Base-by-base conservation (phyloP, 768 basidiomycete genomes). In the Rhizopogon vinicolor region DNA sequence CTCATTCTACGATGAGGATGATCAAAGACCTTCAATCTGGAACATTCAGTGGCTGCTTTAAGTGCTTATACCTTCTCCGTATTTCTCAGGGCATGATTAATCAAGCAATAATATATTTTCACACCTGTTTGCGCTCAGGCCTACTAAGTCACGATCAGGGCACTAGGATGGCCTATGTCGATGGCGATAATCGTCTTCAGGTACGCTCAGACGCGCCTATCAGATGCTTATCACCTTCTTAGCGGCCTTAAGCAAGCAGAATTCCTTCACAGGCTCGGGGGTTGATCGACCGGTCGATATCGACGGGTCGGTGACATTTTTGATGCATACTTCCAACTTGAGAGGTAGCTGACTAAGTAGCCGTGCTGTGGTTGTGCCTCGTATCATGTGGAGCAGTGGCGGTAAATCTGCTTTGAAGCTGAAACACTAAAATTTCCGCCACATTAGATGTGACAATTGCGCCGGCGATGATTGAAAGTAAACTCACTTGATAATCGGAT, bases 141-240 rank as follows among this genome's bases (percentile, higher is more conserved):
- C 10, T 33, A 33, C 31, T 33, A 33, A 33, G 31, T 33, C 31
- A 33, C 31, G 3, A 33, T 33, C 8, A 33, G 9, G 31, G 31
- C 1, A 33, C 31, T 33, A 10, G 31, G 8, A 7, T 33, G 31
- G 10, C 28, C 22, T 16, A 45, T 45, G 25, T 37, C 50, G 29
- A 35, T 33, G 8, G 37, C 19, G 35, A 51, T 25, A 22, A 18
- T 41, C 19, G 40, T 40, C 13, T 5, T 25, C 52, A 53, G 52
- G 52, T 49, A 53, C 52, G 19, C 7, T n/a, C 2, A 28, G 9
- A 8, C 4, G 31, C 52, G 52, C 37, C 19, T 53, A 53, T 53
- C 46, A 53, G 7, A 51, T 4, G 42, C 48, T 50, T 51, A 49
- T 53, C 52, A 49, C 33, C 45, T 53, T 31, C 52, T 49, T 16